Percentiles rank a stretch among this genome's conserved stretches.
phyloP scores from a whole-genome alignment of 345 rosid genomes.

The Eucalyptus paniculata region DNA sequence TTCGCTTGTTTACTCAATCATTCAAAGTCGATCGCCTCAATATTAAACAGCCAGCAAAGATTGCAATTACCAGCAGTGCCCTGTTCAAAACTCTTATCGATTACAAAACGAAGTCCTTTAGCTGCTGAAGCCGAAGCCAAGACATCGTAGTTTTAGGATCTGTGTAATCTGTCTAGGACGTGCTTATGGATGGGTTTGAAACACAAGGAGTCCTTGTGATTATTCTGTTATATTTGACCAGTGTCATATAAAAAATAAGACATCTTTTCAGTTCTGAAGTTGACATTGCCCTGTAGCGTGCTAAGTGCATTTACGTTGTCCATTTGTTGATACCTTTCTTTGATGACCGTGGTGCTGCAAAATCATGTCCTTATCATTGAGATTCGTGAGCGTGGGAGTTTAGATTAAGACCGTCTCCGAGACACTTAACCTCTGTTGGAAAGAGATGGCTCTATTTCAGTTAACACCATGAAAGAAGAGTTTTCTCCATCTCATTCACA shows the following conservation, averaged over 20 bases:
- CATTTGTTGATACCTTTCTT: not conserved
- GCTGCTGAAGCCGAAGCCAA: not conserved
- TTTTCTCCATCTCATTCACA: not conserved
- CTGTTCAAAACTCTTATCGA: not conserved
- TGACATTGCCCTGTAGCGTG: not conserved
- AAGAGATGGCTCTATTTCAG: not conserved
- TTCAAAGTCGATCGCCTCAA: not conserved
- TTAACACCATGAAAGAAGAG: not conserved
- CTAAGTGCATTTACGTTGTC: not conserved
- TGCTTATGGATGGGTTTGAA: not conserved
- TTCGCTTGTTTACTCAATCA: not conserved
- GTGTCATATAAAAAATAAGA: not conserved
- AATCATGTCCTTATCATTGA: not conserved
- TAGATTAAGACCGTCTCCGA: not conserved
- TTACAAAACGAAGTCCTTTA: not conserved
- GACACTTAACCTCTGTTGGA: not conserved
- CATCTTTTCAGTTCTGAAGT: not conserved
- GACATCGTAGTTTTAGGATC: not conserved
- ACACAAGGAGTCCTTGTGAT: not conserved
- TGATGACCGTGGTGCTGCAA: not conserved
- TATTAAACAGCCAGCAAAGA: not conserved
- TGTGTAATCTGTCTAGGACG: not conserved
- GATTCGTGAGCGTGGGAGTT: not conserved
- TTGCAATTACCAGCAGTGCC: not conserved
- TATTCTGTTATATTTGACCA: not conserved